phyloP scores from a whole-genome alignment of 2,329 filamentous ascomycete species.

The Aspergillus pseudoterreus region DNA sequence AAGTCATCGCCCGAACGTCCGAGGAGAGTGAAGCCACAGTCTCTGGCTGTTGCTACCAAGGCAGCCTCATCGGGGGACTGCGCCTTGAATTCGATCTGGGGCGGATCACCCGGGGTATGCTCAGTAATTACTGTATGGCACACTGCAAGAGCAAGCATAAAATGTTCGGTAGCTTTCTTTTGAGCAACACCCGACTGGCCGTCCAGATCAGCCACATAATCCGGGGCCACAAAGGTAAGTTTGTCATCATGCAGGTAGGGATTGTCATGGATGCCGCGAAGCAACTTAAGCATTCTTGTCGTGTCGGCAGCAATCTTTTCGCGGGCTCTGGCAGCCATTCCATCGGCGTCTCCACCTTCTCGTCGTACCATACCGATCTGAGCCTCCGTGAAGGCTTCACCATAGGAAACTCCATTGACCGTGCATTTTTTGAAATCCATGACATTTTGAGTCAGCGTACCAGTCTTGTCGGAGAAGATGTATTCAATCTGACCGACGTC shows the following conservation, averaged over 20 bases:
- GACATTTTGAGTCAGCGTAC: constrained; percentile 84
- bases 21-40: constrained; percentile 91
- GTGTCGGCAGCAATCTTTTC: constrained; percentile 78
- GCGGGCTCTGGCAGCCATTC: constrained; percentile 67
- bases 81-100: constrained; percentile 90
- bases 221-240: constrained; percentile 85
- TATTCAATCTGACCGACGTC: constrained; percentile 98
- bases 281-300: constrained; percentile 63
- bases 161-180: constrained; percentile 72
- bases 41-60: constrained; percentile 86
- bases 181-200: constrained; percentile 76
- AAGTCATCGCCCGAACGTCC: constrained; percentile 77
- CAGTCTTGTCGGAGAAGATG: constrained; percentile 95
- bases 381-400: constrained; percentile 96
- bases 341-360: constrained; percentile 79
- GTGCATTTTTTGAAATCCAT: constrained; percentile 99
- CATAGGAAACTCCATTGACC: constrained; percentile 92
- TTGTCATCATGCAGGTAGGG: constrained; percentile 87
- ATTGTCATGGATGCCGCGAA: constrained; percentile 79
- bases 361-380: constrained; percentile 95
- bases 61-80: constrained; percentile 97
- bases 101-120: constrained; percentile 80
- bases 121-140: constrained; percentile 97
- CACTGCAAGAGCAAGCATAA: constrained; percentile 93
- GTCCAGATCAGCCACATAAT: constrained; percentile 78